Evolutionary conservation across 2,329 filamentous ascomycete species (phyloP).

Genomic region (Monosporascus sp.): DNA sequence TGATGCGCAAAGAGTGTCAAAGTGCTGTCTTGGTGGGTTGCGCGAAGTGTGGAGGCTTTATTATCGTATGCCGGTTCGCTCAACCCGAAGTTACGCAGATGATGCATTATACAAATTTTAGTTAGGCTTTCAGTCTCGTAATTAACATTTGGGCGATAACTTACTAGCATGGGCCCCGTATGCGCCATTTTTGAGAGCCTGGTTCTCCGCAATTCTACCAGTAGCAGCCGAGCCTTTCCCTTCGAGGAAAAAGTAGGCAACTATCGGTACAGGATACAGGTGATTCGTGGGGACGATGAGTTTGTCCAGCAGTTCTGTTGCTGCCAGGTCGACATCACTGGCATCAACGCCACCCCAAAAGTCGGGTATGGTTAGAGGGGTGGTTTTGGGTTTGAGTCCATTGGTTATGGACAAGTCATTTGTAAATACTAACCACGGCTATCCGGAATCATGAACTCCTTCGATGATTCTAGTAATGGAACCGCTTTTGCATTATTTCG

Average conservation of each 20-base stretch:
- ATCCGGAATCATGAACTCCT: background rate
- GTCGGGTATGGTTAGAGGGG: background rate
- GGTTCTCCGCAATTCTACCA: background rate
- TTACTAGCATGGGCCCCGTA: background rate
- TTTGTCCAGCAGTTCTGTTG: background rate
- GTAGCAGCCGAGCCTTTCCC: background rate
- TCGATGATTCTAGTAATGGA: background rate
- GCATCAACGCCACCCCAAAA: background rate
- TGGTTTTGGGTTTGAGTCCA: background rate
- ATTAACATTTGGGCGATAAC: background rate
- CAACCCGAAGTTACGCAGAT: background rate
- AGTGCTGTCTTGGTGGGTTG: background rate
- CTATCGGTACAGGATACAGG: background rate
- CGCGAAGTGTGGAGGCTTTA: background rate
- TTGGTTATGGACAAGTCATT: background rate
- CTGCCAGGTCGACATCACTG: background rate
- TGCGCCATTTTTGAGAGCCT: background rate
- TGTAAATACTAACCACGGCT: background rate
- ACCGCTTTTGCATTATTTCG: background rate
- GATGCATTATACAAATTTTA: background rate
- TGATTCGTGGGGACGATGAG: background rate
- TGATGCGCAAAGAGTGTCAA: background rate
- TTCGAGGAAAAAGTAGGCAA: background rate
- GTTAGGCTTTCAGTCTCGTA: background rate
- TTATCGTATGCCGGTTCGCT: background rate